A percentile compares a stretch with the other conserved stretches of the same genome.
Conservation (phyloP, 306 rosid species). For the Cucumis hystrix region DNA sequence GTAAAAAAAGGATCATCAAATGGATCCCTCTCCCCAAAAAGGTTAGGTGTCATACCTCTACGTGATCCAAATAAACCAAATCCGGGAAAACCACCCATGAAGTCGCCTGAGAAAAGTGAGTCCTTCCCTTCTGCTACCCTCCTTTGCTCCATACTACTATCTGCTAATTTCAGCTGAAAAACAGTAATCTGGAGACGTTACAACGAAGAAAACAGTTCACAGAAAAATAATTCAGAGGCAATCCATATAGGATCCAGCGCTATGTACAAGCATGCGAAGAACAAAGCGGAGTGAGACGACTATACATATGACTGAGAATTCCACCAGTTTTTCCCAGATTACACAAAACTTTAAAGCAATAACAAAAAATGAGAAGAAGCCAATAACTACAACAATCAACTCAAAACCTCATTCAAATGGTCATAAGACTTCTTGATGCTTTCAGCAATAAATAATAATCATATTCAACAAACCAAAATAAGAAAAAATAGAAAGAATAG, state of each 20-base stretch:
- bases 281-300: background rate
- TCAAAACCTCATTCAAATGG: background rate
- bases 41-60: conserved; percentile 30
- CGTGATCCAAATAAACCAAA: conserved; percentile 37
- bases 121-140: conserved; percentile 23
- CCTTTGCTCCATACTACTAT: conserved; percentile 46
- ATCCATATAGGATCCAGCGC: background rate
- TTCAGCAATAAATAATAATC: background rate
- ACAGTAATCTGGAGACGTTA: background rate
- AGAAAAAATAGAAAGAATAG: background rate
- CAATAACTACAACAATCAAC: background rate
- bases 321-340: background rate
- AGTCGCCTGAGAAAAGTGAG: conserved; percentile 18
- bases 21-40: conserved; percentile 58
- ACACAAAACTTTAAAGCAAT: background rate
- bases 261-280: too few species aligned
- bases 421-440: background rate
- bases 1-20: conserved; percentile 74
- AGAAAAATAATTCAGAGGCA: background rate
- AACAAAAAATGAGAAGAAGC: background rate
- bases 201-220: background rate
- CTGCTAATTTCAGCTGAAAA: conserved; percentile 3
- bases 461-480: background rate
- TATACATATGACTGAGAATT: background rate
- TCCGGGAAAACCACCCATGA: conserved; percentile 13